Base-by-base conservation (phyloP, 345 rosid genomes). In the Euphorbia peplus region DNA sequence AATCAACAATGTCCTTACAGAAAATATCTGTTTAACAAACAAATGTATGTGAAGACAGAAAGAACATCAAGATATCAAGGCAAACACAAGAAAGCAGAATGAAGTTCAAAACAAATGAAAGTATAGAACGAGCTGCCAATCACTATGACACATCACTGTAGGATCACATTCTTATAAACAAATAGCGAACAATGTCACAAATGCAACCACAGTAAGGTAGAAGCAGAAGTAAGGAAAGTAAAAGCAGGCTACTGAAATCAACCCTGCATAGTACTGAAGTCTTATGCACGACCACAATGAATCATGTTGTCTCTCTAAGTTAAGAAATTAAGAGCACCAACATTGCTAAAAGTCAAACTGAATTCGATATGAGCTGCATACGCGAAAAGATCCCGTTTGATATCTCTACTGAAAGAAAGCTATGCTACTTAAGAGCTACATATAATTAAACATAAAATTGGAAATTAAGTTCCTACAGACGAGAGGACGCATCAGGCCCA, bases 391-490 rank as follows among this genome's bases (percentile, higher is more conserved):
- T 54, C 54, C 32, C 47, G 50, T 56, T 55, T 44, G 52, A 63
- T 29, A 73, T 60, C 48, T 80, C 56, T 69, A 73, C 46, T 13
- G 44, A 59, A 67, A 76, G 58, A 62, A 80, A 67, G 74, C 76
- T 71, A 60, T 0, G 67, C 72, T 64, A 65, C 64, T 5, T 64
- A 76, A 70, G 69, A 69, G 64, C 80, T 78, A 64, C 74, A 83
- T 80, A 30, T 78, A 83, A 83, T 82, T 84, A 81, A 79, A 68
- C 60, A 81, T 75, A 66, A 82, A 42, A 74, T 60, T 79, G 73
- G 80, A 80, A 68, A 75, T 60, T 70, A 67, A 78, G 82, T 80
- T 87, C 83, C 86, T 85, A 81, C 87, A 84, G 73, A 71, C 72
- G 80, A 51, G 84, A 69, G 84, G 87, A 73, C 76, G 24, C 67